Evolutionary conservation across 75 land plant genomes (phyloP).

Genomic region (Pseudotsuga menziesii): DNA sequence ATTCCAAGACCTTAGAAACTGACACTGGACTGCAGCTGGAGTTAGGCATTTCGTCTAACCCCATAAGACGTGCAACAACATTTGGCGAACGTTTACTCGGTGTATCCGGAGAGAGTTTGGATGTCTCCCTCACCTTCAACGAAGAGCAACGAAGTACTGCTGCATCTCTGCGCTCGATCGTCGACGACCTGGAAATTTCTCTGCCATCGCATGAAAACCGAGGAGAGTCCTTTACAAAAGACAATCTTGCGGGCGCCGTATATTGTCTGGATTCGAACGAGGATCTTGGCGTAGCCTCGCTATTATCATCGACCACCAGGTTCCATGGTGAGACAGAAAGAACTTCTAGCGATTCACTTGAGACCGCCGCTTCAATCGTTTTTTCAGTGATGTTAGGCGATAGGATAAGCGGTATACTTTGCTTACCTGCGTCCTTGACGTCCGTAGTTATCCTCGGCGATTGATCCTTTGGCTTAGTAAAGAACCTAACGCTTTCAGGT

Average conservation of each 20-base stretch:
- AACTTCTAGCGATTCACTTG: neutral
- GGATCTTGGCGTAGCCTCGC: neutral
- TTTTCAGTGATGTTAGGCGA: neutral
- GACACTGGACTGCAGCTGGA: conserved; percentile 9
- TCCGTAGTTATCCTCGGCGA: neutral
- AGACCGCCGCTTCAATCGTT: neutral
- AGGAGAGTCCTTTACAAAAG: neutral
- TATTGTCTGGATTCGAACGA: neutral
- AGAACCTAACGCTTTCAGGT: too few species aligned
- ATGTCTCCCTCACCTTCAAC: neutral
- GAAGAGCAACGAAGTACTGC: neutral
- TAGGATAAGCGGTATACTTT: neutral
- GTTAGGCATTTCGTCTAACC: conserved; percentile 58
- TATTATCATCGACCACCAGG: neutral
- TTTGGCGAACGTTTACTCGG: conserved; percentile 33
- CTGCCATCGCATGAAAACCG: conserved; percentile 10
- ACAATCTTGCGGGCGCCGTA: neutral
- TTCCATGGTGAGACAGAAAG: neutral
- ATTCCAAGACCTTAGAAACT: too few species aligned
- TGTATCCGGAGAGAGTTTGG: neutral
- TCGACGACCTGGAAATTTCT: neutral
- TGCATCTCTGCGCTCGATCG: neutral
- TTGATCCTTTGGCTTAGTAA: too few species aligned
- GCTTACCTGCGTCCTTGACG: neutral
- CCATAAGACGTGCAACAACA: conserved; percentile 87